Evolutionary conservation across 495 filamentous ascomycete genomes (phyloP), one percentile per base, ranked within the genome.

Genomic region (Neurospora sp.): DNA sequence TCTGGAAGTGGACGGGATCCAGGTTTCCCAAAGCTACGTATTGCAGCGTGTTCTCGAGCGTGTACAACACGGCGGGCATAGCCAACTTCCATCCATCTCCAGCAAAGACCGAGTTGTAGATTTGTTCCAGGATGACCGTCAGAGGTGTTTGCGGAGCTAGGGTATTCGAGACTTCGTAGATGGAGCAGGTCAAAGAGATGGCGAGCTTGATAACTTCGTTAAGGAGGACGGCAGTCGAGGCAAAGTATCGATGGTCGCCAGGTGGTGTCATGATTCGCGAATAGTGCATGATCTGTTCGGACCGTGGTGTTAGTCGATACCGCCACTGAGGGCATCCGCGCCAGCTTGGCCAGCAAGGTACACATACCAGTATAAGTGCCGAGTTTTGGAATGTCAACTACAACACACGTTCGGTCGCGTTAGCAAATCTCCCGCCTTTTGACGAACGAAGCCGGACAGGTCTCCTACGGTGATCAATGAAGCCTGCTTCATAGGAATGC

Each of bases 1-100:
- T 90, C 81, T 98, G 94, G 80, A 97, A 98, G 47, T 94, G 91
- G 8, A 95, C 93, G 2, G 96, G 91, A 71, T 94, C 93, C 72
- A 98, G 83, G 77, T 99, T 98, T 73, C 92, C 92, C 27, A 98
- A 87, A 3, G 93, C 96, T 69, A 97, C 87, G 80, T 97, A 99
- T 81, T 98, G 93, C 22, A 99, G 82, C 4, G 90, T 92, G 78
- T 97, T 98, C 77, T 97, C 92, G 37, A 97, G 75, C 0, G 96
- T 97, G 78, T 97, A 98, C 3, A 98, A 85, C 53, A 89, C 86
- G 8, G 94, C 96, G 0, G 96, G 95, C 44, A 98, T 91, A 6
- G 93, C 94, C 74, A 99, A 79, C 81, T 98, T 98, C 96, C 96
- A 99, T 76, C 93, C 93, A 75, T 99, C 96, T n/a, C 91, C 90